These are phyloP conservation scores for Fusarium beomiforme DNA, from an alignment of 2,329 filamentous ascomycete species.

Conservation along the genomic window DNA sequence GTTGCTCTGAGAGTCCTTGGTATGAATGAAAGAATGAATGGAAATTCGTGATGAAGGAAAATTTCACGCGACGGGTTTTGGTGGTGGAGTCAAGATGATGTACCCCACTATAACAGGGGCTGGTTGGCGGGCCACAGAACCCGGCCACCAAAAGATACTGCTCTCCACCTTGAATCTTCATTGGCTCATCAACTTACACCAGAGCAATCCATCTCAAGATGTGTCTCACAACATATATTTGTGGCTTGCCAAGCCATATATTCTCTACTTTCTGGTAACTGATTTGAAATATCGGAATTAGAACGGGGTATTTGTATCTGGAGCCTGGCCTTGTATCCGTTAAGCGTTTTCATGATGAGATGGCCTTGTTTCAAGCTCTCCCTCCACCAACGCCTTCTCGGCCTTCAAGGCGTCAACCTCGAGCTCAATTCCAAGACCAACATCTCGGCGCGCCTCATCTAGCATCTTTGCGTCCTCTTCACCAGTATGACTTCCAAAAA, in stretches of 20 bases:
- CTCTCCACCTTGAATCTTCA: background rate
- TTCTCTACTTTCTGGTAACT: too few relatives aligned
- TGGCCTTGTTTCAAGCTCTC: constrained; percentile 20
- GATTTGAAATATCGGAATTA: too few relatives aligned
- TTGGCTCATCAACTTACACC: constrained; percentile 17
- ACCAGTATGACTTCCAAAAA: constrained; percentile 56
- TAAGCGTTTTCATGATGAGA: constrained; percentile 35
- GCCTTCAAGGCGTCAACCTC: constrained; percentile 27
- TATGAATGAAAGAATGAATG: background rate
- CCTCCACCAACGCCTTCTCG: constrained; percentile 33
- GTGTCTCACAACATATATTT: background rate
- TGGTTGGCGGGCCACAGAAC: constrained; percentile 28
- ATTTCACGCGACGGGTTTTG: constrained; percentile 21
- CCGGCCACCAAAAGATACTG: background rate
- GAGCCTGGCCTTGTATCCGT: too few relatives aligned
- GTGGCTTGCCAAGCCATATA: background rate
- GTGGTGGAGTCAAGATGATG: constrained; percentile 2
- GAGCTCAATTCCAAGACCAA: constrained; percentile 30
- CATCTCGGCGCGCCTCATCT: constrained; percentile 35
- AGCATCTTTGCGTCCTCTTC: constrained; percentile 34
- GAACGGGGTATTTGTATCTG: too few relatives aligned
- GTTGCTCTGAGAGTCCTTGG: background rate
- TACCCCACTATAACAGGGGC: background rate
- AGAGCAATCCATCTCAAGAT: background rate
- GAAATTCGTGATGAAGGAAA: constrained; percentile 6